Base-by-base conservation (phyloP, 176 grass and related monocot species). In the Oryza meridionalis region DNA sequence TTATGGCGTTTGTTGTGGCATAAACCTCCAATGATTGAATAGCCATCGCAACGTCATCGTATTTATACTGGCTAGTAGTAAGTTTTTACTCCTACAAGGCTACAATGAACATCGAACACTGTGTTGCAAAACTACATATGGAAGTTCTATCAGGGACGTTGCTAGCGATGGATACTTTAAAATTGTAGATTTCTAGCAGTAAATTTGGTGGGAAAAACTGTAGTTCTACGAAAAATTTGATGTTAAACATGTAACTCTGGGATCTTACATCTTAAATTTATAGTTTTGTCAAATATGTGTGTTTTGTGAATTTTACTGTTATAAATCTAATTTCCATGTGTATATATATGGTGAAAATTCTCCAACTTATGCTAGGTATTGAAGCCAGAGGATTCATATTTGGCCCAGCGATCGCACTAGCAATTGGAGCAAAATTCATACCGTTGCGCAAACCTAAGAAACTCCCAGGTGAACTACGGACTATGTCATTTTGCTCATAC, bases 301-400 rank as follows among this genome's bases (percentile, higher is more conserved):
- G 7, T 58, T 58, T 58, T 58, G 7, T 21, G 7, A 58, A 62
- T 10, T 10, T 62, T 62, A 24, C 32, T 77, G 11, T 67, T 3
- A 10, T 3, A 10, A 68, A 35, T 46, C 21, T 40, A 22, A 59
- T 5, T 66, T 69, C n/a, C 7, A 31, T 31, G 2, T 35, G 21
- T 63, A 9, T 46, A 29, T 11, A 31, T 15, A 14, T 72, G 40
- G 6, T 42, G 26, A 22, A 22, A 22, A 66, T 26, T 77, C 16
- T 85, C 37, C 65, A 50, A 58, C 2, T 51, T 72, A 19, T 73
- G 6, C 31, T 53, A 98, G 96, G 96, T 17, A 93, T 98, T 86
- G 96, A 98, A 88, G 92, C 96, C 5, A 95, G 96, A 85, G 96
- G 96, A 26, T 98, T 98, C 73, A 92, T 98, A 59, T 93, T 98